These are phyloP conservation scores for Santalum album DNA, from an alignment of 164 flowering plant genomes.

Conservation along the genomic window DNA sequence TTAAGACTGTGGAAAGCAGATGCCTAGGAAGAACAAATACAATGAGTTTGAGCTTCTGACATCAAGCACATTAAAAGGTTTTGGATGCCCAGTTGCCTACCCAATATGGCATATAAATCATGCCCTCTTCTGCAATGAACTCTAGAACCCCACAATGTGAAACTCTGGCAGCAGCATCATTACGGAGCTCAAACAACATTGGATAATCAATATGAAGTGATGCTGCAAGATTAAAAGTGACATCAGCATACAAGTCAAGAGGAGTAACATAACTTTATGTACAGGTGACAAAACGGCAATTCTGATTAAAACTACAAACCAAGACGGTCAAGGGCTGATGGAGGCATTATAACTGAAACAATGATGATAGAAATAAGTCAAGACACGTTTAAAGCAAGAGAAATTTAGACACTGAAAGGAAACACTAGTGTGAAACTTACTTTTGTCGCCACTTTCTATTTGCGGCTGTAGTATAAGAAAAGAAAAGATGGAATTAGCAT, in stretches of 20 bases:
- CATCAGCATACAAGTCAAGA: background rate
- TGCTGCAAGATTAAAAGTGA: conserved; percentile 26
- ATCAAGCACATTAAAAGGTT: background rate
- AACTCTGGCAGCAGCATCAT: conserved; percentile 61
- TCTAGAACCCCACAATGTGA: conserved; percentile 98
- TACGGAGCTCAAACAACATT: conserved; percentile 87
- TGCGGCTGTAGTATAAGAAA: conserved; percentile 49
- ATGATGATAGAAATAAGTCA: conserved; percentile 9
- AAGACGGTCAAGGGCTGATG: conserved; percentile 68
- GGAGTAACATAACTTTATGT: too few species aligned
- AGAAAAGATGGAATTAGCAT: conserved; percentile 7
- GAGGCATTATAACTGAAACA: conserved; percentile 67
- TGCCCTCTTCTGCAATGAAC: conserved; percentile 97
- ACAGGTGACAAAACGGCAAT: background rate
- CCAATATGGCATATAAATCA: conserved; percentile 93
- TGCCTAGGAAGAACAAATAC: background rate
- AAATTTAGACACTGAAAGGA: background rate
- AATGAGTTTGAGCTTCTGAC: background rate
- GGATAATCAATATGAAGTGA: conserved; percentile 85
- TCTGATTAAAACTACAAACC: conserved; percentile 28
- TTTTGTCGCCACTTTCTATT: conserved; percentile 70
- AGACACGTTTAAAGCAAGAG: background rate
- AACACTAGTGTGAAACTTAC: conserved; percentile 25
- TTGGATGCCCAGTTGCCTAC: conserved; percentile 18
- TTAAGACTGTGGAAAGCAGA: background rate